Conservation (phyloP, 768 basidiomycete species). For the Leccinum ochraceum region DNA sequence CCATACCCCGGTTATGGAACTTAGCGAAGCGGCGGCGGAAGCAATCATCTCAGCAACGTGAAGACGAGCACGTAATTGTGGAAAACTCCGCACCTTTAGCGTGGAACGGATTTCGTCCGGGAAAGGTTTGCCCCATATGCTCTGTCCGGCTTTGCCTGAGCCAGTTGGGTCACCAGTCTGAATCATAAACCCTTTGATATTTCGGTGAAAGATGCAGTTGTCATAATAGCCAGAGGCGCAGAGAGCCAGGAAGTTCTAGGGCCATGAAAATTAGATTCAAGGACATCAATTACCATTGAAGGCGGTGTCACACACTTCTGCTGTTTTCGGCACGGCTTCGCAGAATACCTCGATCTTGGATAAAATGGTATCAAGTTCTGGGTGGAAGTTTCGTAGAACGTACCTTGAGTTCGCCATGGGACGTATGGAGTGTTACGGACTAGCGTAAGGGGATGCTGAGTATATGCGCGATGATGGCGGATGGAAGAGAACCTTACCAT, state of each 20-base stretch:
- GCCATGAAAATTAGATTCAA: neutral
- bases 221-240: slow-evolving; percentile 90
- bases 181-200: slow-evolving; percentile 95
- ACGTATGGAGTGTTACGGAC: slow-evolving; percentile 95
- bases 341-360: slow-evolving; percentile 93
- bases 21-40: slow-evolving; percentile 32
- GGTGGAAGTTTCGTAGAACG: slow-evolving; percentile 6
- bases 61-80: neutral
- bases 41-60: neutral
- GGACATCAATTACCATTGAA: neutral
- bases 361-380: neutral
- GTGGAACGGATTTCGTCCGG: slow-evolving; percentile 92
- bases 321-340: slow-evolving; percentile 92
- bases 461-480: slow-evolving; percentile 26
- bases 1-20: slow-evolving; percentile 94
- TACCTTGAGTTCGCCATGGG: slow-evolving; percentile 95
- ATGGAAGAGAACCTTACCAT: slow-evolving; percentile 31
- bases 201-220: slow-evolving; percentile 85
- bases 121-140: slow-evolving; percentile 93
- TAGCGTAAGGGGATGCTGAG: slow-evolving; percentile 29
- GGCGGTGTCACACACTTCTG: slow-evolving; percentile 62
- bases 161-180: slow-evolving; percentile 91
- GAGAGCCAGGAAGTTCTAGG: slow-evolving; percentile 91
- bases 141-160: slow-evolving; percentile 94
- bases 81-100: slow-evolving; percentile 65